Conservation (phyloP, 257 asterid genomes). For the Ehretia macrophylla region DNA sequence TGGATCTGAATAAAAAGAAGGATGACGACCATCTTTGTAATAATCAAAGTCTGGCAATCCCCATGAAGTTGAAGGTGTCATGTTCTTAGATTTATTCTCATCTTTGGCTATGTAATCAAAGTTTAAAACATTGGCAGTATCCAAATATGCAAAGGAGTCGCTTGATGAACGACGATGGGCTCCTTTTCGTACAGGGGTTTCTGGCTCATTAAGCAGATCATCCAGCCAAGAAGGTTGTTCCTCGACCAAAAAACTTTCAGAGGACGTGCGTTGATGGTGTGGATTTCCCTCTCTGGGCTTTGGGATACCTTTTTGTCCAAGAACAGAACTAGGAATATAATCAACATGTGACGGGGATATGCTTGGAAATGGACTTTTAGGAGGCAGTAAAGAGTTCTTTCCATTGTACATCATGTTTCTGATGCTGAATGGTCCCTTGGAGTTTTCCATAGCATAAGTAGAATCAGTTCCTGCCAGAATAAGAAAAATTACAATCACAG, state of each 20-base stretch:
- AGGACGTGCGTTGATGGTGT: slow-evolving; percentile 84
- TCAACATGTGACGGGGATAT: slow-evolving; percentile 58
- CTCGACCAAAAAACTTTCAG: slow-evolving; percentile 70
- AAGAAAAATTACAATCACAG: neutral
- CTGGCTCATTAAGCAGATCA: slow-evolving; percentile 89
- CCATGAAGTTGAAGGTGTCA: slow-evolving; percentile 52
- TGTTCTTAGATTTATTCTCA: slow-evolving; percentile 21
- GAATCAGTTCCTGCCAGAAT: slow-evolving; percentile 35
- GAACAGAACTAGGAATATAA: slow-evolving; percentile 49
- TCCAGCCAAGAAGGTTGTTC: slow-evolving; percentile 94
- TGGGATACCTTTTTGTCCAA: slow-evolving; percentile 42
- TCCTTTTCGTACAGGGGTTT: slow-evolving; percentile 77
- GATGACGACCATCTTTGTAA: slow-evolving; percentile 44
- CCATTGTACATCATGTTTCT: slow-evolving; percentile 65
- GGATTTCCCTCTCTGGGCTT: slow-evolving; percentile 53
- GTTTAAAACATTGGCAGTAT: slow-evolving; percentile 20
- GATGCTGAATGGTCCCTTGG: slow-evolving; percentile 69
- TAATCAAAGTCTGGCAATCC: slow-evolving; percentile 62
- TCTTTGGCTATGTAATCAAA: slow-evolving; percentile 19
- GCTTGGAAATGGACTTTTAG: slow-evolving; percentile 87
- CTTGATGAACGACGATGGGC: slow-evolving; percentile 94
- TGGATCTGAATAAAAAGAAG: slow-evolving; percentile 43
- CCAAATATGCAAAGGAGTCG: slow-evolving; percentile 80
- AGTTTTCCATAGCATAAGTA: slow-evolving; percentile 54
- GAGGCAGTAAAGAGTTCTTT: slow-evolving; percentile 75